Evolutionary conservation across 2,329 filamentous ascomycete genomes (phyloP), one percentile per base, ranked within the genome.

Genomic region (Phaeosphaeria sp.): DNA sequence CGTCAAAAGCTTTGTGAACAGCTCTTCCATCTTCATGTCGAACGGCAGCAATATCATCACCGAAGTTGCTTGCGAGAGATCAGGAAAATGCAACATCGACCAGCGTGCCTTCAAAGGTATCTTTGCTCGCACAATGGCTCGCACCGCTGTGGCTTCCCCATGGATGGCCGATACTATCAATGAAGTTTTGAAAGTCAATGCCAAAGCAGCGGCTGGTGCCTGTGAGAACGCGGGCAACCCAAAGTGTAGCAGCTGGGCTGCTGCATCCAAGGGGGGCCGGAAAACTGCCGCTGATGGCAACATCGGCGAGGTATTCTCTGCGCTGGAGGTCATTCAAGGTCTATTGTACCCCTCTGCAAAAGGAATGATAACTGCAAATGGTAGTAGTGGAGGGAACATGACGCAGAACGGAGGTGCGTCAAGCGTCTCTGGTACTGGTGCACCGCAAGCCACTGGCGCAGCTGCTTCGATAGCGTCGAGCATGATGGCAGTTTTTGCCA

Each of bases 71-170:
- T 91, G 89, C 78, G 89, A 91, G 43, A 30, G 75, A 3, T 75
- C 79, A 57, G 76, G 78, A 52, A 80, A 70, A 0, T 92, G 89
- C 75, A 84, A 86, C 70, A 81, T 77, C 50, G 88, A 90, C 74
- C 87, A 88, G 81, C 84, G 82, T 65, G 86, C 85, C 9, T 90
- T 89, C 83, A 92, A 91, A 55, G 68, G 70, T n/a, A 55, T 71
- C 20, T 61, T 65, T 1, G 53, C 52, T 1, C 62, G 67, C 22
- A 69, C 71, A 1, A 59, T 63, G 20, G 65, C 64, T 23, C 71
- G 72, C 46, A 68, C 70, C 23, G 65, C 61, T 2, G 30, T 60
- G 9, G 56, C 59, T 2, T 69, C 72, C 1, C 67, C 71, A 3
- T 49, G 63, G 23, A 27, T 64, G 10, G 39, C 67, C 11, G 62